Evolutionary conservation across 1,284 basidiomycete species (phyloP), one percentile per base, ranked within the genome.

Genomic region (Melampsora americana): DNA sequence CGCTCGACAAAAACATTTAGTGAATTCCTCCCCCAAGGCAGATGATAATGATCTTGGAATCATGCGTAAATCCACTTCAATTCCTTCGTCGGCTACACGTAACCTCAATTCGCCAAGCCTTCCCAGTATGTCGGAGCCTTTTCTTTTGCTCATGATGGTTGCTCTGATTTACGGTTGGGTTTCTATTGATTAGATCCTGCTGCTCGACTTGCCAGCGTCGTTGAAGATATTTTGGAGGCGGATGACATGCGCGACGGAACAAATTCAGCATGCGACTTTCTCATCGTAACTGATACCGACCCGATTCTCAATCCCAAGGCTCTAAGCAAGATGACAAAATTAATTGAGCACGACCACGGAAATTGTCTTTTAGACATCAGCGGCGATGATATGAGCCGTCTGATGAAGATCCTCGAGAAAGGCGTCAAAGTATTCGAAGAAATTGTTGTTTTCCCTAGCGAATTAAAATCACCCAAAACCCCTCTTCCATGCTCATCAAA

Each of bases 201-300:
- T 39, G 23, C 59, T 42, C 53, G 61, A 68, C 67, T 75, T 46
- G 35, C 62, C 7, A 75, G 42, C 16, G 18, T 75, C 11, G 39
- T 75, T 32, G 65, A 75, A 68, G 73, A 75, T 53, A 46, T 75
- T 62, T 30, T 75, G 11, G 73, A 75, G 26, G 73, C 73, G 35
- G 73, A 75, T 68, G 73, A 75, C 39, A 75, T 75, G 73, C 26
- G 23, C 30, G 66, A 67, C 16, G 32, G 7, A 64, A 42, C 65
- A n/a, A 66, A 59, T 12, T 42, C 12, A 1, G 2, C 42, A 2
- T 42, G 42, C 18, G 48, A 73, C 30, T 66, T 56, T 44, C 66
- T 73, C 26, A 56, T 32, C 28, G 32, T 59, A 60, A 53, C 60
- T 2, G 35, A 66, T 16, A 56, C 60, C n/a, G 61, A 73, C 59